A percentile compares a stretch with the other conserved stretches of the same genome.
Conservation (phyloP, 2,329 filamentous ascomycete species). For the Monilinia laxa region DNA sequence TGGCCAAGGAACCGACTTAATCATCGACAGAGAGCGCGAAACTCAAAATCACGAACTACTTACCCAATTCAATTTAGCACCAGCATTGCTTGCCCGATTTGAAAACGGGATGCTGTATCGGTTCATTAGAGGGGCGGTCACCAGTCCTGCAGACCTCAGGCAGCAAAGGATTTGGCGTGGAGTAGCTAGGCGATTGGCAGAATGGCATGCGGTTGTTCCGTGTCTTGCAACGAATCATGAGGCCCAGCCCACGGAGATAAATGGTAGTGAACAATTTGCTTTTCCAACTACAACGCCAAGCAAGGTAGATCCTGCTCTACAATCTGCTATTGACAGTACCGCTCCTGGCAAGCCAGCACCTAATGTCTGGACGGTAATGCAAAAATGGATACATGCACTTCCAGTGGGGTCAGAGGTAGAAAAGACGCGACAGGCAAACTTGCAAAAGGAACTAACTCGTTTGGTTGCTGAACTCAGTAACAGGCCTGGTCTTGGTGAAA, state of each 20-base stretch:
- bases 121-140: conserved; percentile 79
- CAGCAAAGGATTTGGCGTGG: conserved; percentile 74
- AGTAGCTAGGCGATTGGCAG: conserved; percentile 77
- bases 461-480: conserved; percentile 72
- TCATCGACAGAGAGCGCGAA: conserved; percentile 93
- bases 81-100: conserved; percentile 85
- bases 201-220: conserved; percentile 83
- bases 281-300: conserved; percentile 35
- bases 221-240: conserved; percentile 48
- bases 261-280: conserved; percentile 40
- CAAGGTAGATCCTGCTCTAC: conserved; percentile 42
- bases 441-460: conserved; percentile 73
- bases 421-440: conserved; percentile 60
- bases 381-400: conserved; percentile 90
- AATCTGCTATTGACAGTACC: conserved; percentile 50
- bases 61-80: conserved; percentile 78
- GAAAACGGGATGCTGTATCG: conserved; percentile 94
- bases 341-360: conserved; percentile 71
- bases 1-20: conserved; percentile 86
- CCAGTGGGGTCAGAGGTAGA: conserved; percentile 71
- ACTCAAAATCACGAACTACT: conserved; percentile 80
- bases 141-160: conserved; percentile 76
- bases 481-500: conserved; percentile 71
- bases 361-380: conserved; percentile 92
- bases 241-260: conserved; percentile 41